A percentile compares a stretch with the other conserved stretches of the same genome.
These are phyloP conservation scores for Terana coerulea DNA, from an alignment of 768 basidiomycete species.

Conservation along the genomic window DNA sequence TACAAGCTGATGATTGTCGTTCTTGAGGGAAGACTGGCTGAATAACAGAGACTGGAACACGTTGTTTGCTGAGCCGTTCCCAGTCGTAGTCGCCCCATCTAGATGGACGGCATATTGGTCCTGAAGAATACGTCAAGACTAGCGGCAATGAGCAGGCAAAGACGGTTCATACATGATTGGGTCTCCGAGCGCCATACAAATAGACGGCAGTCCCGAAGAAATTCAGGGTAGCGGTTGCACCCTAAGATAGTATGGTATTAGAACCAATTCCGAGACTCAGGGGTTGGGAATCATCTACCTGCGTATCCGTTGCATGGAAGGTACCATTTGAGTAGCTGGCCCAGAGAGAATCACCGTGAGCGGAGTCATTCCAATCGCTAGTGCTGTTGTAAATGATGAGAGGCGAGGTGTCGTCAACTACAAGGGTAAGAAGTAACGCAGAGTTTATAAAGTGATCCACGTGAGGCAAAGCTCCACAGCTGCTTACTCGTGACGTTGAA, in stretches of 20 bases:
- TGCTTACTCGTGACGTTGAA: background rate
- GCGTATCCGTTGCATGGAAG: background rate
- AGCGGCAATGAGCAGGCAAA: too few relatives aligned
- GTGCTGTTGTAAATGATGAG: constrained; percentile 2
- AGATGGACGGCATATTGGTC: background rate
- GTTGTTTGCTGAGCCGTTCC: background rate
- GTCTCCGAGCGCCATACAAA: background rate
- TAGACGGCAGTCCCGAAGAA: background rate
- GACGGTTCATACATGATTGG: background rate
- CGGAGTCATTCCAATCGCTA: background rate
- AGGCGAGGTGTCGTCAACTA: constrained; percentile 6
- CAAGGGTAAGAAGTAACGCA: background rate
- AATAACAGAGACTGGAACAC: background rate
- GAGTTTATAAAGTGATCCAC: background rate
- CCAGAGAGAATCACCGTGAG: background rate
- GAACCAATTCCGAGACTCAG: background rate
- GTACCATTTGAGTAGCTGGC: background rate
- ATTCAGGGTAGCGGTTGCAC: background rate
- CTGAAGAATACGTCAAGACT: background rate
- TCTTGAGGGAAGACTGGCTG: background rate
- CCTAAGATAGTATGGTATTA: background rate
- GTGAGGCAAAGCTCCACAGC: background rate
- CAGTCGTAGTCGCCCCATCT: background rate
- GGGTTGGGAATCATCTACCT: background rate
- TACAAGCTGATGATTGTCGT: background rate